Percentiles rank a stretch among this genome's conserved stretches.
Conservation (phyloP, 2,329 filamentous ascomycete genomes). For the Leptographium lundbergii region DNA sequence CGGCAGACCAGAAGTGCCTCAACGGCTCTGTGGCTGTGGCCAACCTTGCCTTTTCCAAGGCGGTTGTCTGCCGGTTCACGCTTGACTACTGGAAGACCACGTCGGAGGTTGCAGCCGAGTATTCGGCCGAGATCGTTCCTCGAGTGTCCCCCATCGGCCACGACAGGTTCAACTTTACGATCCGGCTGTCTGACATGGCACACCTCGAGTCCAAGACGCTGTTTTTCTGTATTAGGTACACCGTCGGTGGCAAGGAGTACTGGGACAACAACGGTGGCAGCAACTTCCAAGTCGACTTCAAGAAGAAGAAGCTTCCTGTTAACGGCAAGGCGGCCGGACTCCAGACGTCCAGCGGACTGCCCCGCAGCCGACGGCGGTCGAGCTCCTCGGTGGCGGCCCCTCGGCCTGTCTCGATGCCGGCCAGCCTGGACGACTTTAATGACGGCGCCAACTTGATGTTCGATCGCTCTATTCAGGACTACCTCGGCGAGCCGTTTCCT, state of each 20-base stretch:
- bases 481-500: constrained; percentile 48
- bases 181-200: constrained; percentile 81
- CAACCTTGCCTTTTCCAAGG: constrained; percentile 83
- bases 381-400: constrained; percentile 26
- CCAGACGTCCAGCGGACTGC: constrained; percentile 31
- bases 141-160: constrained; percentile 50
- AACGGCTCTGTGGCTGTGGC: constrained; percentile 73
- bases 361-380: constrained; percentile 51
- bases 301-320: constrained; percentile 57
- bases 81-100: constrained; percentile 98
- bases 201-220: constrained; percentile 89
- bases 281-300: constrained; percentile 94
- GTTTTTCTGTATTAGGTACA: constrained; percentile 83
- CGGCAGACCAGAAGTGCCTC: constrained; percentile 73
- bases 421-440: constrained; percentile 59
- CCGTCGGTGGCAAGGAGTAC: constrained; percentile 68
- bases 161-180: constrained; percentile 88
- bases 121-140: constrained; percentile 61
- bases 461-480: constrained; percentile 46
- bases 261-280: constrained; percentile 87
- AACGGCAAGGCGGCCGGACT: constrained; percentile 40
- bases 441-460: constrained; percentile 45
- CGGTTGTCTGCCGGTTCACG: constrained; percentile 85
- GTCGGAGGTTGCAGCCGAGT: constrained; percentile 87
- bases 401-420: constrained; percentile 41